Evolutionary conservation across 2,329 filamentous ascomycete species (phyloP).

Genomic region (Cercospora berteroae): DNA sequence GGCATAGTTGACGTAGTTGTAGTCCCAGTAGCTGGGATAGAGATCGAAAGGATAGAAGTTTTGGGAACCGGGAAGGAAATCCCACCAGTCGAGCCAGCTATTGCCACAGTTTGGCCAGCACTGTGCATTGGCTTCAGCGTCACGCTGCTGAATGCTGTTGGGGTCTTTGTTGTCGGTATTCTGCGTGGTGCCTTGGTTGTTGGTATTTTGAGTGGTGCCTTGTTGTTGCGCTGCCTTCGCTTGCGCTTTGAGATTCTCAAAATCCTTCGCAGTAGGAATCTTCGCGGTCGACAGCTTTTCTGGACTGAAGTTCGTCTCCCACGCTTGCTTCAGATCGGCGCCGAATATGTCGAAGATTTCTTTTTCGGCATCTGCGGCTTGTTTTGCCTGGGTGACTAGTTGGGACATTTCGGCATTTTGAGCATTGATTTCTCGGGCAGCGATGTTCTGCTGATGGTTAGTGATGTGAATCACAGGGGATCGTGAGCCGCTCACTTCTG

Average conservation of each 20-base stretch:
- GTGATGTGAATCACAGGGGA: neutral
- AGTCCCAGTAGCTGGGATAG: no score
- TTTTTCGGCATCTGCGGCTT: neutral
- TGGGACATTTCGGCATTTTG: neutral
- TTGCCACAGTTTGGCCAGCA: neutral
- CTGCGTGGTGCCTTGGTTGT: neutral
- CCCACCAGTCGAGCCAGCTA: neutral
- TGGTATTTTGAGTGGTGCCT: neutral
- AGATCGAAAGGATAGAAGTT: no score
- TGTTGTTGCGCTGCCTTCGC: neutral
- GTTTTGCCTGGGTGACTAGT: neutral
- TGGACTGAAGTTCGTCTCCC: neutral
- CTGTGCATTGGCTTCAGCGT: neutral
- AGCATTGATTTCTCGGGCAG: conserved; percentile 4
- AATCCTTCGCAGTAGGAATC: neutral
- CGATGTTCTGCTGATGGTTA: neutral
- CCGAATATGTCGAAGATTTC: neutral
- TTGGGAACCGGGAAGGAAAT: no score
- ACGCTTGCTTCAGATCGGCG: neutral
- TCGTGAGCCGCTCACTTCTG: neutral
- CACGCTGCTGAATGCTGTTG: neutral
- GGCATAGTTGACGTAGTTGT: no score
- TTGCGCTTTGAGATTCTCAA: neutral
- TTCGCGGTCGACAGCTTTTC: neutral
- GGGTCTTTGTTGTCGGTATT: neutral